Evolutionary conservation across 495 filamentous ascomycete genomes (phyloP), one percentile per base, ranked within the genome.

Genomic region (Haplographium delicatum): DNA sequence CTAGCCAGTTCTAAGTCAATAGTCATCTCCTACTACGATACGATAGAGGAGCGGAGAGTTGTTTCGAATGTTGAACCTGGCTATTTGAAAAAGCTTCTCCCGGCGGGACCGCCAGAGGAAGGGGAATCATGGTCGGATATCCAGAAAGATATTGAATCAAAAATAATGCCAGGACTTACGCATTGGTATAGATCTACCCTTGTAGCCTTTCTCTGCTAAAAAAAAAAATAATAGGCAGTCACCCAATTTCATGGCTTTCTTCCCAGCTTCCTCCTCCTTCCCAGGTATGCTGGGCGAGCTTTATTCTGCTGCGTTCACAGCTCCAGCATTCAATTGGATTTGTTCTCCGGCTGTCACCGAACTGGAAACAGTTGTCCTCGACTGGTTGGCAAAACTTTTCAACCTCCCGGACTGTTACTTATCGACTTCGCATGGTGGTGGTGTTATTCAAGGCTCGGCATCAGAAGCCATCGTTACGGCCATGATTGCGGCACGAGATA

Each of bases 191-290:
- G 10, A 9, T 13, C 31, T 20, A 7, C 40, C 25, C 8, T 30
- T 15, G 4, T 25, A 26, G 30, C n/a, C 5, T 53, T 7, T 25
- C 6, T 4, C 25, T 2, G 9, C 27, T 22, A 30, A 0, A 10
- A 50, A 50, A 47, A 46, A 20, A 27, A 26, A 28, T 3, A 13
- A n/a, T 20, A 71, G 67, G 74, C 88, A 95, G 65, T 87, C 83
- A 2, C 93, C 93, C 1, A 91, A 93, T 64, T 98, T 95, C 76
- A 87, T 96, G 78, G 93, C 93, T 28, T 98, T 91, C 79, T 98
- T 87, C 68, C 89, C 93, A 11, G 89, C 89, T 15, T 79, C 76
- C 31, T 83, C 83, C 41, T 84, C 84, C 31, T 96, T 85, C 68
- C 91, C 93, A 0, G 84, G 81, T 38, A 88, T 96, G 63, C 81